phyloP scores from a whole-genome alignment of 2,329 filamentous ascomycete genomes.

The Ascomycota sp. region DNA sequence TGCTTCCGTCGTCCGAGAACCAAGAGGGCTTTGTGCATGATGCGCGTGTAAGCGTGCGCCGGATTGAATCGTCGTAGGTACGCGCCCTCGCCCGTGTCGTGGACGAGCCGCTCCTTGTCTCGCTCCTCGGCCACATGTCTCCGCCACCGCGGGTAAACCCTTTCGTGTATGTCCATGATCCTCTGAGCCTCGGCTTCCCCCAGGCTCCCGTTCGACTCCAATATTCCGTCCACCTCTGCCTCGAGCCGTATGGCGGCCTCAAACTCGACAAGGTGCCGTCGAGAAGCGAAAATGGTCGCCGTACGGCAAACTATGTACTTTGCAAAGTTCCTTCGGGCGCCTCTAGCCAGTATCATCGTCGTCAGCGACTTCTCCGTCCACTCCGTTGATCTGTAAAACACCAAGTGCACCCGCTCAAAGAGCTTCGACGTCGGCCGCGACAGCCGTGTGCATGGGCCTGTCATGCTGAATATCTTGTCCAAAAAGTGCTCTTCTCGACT shows the following conservation, averaged over 20 bases:
- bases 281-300: slow-evolving; percentile 64
- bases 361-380: slow-evolving; percentile 96
- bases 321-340: slow-evolving; percentile 69
- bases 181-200: slow-evolving; percentile 40
- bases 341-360: slow-evolving; percentile 80
- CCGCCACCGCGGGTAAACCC: slow-evolving; percentile 64
- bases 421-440: slow-evolving; percentile 50
- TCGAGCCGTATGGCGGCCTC: slow-evolving; percentile 70
- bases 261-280: slow-evolving; percentile 60
- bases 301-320: slow-evolving; percentile 78
- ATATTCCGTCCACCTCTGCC: slow-evolving; percentile 54
- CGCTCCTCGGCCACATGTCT: slow-evolving; percentile 49
- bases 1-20: slow-evolving; percentile 66
- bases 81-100: slow-evolving; percentile 63
- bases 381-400: slow-evolving; percentile 87
- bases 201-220: slow-evolving; percentile 57
- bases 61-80: slow-evolving; percentile 80
- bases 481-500: slow-evolving; percentile 57
- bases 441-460: slow-evolving; percentile 67
- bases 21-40: slow-evolving; percentile 68
- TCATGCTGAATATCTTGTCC: slow-evolving; percentile 51
- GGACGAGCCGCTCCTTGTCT: slow-evolving; percentile 51
- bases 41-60: slow-evolving; percentile 79
- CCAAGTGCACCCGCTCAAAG: slow-evolving; percentile 82
- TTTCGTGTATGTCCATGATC: slow-evolving; percentile 50